These are phyloP conservation scores for Scopulariopsis brevicaulis DNA, from an alignment of 2,329 filamentous ascomycete species.

Conservation along the genomic window DNA sequence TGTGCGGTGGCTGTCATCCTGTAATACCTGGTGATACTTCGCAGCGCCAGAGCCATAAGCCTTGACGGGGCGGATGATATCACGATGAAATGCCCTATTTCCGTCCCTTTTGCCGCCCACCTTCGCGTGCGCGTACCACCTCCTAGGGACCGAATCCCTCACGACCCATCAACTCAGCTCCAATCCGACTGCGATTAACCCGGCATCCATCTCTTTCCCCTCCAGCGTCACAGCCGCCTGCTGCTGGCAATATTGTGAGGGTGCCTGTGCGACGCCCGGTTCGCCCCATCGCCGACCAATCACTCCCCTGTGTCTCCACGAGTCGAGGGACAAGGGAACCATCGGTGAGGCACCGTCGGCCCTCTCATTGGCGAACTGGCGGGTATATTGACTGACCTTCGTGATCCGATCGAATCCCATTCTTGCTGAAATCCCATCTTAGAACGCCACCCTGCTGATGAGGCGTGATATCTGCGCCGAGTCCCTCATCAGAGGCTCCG, in stretches of 20 bases:
- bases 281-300: not conserved
- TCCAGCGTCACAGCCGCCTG: not conserved
- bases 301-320: not conserved
- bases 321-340: not conserved
- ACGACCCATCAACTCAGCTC: not conserved
- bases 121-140: not conserved
- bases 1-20: too few relatives aligned
- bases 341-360: conserved; percentile 1
- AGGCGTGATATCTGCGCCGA: not conserved
- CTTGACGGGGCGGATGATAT: too few relatives aligned
- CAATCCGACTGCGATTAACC: not conserved
- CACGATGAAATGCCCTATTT: too few relatives aligned
- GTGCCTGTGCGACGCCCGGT: not conserved
- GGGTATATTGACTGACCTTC: not conserved
- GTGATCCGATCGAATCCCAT: not conserved
- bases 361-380: conserved; percentile 1
- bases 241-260: not conserved
- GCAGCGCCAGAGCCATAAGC: too few relatives aligned
- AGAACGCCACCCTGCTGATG: not conserved
- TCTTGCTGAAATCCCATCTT: not conserved
- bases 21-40: too few relatives aligned
- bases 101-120: too few relatives aligned
- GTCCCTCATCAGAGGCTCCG: not conserved
- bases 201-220: not conserved
- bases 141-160: not conserved